Conservation (phyloP, 2,329 filamentous ascomycete genomes). For the Xylaria hypoxylon region DNA sequence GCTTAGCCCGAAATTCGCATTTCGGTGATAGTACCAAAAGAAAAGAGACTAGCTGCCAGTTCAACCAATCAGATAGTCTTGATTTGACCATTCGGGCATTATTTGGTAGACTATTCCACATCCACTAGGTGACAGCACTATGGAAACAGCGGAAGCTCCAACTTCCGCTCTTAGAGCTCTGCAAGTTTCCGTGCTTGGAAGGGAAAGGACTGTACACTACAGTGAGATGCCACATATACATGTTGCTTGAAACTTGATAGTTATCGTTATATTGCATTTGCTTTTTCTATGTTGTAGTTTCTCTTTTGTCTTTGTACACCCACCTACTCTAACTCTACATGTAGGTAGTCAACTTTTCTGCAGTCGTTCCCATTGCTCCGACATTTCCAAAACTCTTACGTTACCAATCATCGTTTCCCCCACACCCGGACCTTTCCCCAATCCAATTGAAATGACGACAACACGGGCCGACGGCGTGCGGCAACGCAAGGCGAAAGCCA, state of each 20-base stretch:
- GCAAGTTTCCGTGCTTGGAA: constrained; percentile 22
- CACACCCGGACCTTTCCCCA: not conserved
- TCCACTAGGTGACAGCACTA: constrained; percentile 30
- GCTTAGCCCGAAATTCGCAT: constrained; percentile 27
- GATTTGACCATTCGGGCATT: constrained; percentile 32
- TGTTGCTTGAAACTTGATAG: constrained; percentile 21
- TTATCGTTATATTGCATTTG: constrained; percentile 10
- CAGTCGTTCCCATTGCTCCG: not conserved
- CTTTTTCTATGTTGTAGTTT: not conserved
- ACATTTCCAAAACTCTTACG: not conserved
- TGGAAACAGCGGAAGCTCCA: constrained; percentile 37
- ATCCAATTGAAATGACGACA: constrained; percentile 36
- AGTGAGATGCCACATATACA: constrained; percentile 38
- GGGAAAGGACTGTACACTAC: constrained; percentile 2
- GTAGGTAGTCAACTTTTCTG: too few species aligned
- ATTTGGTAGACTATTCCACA: constrained; percentile 15
- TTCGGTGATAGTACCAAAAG: not conserved
- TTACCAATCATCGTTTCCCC: not conserved
- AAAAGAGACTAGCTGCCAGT: not conserved
- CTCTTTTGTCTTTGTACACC: not conserved
- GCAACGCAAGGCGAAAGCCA: constrained; percentile 56
- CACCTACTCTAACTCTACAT: too few species aligned
- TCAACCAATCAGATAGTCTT: constrained; percentile 31
- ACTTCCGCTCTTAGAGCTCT: constrained; percentile 36
- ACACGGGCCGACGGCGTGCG: constrained; percentile 52